These are phyloP conservation scores for Melocanna baccifera DNA, from an alignment of 176 grass and related monocot species.

Conservation along the genomic window DNA sequence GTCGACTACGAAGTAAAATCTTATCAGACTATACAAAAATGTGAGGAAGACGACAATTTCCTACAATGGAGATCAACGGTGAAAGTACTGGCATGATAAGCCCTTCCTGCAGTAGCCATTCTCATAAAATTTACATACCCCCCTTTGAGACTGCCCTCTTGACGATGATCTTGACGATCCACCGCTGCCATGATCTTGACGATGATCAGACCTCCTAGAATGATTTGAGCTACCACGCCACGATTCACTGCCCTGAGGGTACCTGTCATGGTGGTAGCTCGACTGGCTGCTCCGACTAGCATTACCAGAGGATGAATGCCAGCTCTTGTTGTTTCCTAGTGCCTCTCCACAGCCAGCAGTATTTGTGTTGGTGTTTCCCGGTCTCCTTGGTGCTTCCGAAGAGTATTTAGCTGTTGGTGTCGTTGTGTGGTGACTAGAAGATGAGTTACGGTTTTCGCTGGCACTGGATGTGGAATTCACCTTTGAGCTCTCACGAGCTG, in stretches of 20 bases:
- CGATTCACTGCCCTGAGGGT: constrained; percentile 23
- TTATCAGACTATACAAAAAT: constrained; percentile 55
- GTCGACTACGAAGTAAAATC: constrained; percentile 28
- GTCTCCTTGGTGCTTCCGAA: constrained; percentile 38
- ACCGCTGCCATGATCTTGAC: constrained; percentile 46
- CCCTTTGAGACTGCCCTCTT: constrained; percentile 53
- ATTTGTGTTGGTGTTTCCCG: constrained; percentile 31
- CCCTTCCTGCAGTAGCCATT: constrained; percentile 85
- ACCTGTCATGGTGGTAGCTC: constrained; percentile 38
- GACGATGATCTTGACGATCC: constrained; percentile 43
- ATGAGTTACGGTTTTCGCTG: constrained; percentile 21
- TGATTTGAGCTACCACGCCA: constrained; percentile 35
- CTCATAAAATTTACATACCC: constrained; percentile 78
- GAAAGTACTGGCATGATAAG: constrained; percentile 60
- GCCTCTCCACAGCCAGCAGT: constrained; percentile 53
- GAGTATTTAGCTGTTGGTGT: constrained; percentile 21
- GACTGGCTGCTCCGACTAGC: constrained; percentile 41
- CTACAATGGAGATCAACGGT: constrained; percentile 47
- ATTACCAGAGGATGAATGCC: constrained; percentile 39
- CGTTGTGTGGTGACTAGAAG: constrained; percentile 30
- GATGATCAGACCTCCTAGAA: constrained; percentile 37
- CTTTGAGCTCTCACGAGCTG: constrained; percentile 39
- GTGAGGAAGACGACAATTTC: constrained; percentile 18
- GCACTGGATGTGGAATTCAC: constrained; percentile 22
- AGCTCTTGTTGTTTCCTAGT: constrained; percentile 53